phyloP scores from a whole-genome alignment of 768 basidiomycete genomes.

The Collybiopsis luxurians region DNA sequence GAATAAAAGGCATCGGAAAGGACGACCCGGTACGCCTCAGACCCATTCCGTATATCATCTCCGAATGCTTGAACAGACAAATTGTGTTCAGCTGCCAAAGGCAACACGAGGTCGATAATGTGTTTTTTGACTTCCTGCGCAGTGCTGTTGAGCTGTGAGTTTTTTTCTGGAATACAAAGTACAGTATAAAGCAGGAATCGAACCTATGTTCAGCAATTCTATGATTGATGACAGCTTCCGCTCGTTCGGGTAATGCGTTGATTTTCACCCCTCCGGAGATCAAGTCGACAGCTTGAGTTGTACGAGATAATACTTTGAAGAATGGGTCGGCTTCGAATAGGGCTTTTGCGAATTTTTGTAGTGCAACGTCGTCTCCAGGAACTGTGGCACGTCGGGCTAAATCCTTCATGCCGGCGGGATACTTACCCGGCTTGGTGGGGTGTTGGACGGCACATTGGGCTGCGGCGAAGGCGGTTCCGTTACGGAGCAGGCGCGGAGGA shows the following conservation, averaged over 20 bases:
- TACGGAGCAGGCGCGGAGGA: constrained; percentile 29
- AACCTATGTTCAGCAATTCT: constrained; percentile 42
- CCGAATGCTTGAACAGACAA: constrained; percentile 41
- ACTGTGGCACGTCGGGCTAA: constrained; percentile 26
- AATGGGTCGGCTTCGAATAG: constrained; percentile 16
- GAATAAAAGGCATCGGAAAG: constrained; percentile 29
- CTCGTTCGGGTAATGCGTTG: constrained; percentile 59
- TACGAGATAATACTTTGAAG: constrained; percentile 24
- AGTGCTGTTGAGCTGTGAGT: constrained; percentile 24
- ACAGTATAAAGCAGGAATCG: not conserved
- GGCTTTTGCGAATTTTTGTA: constrained; percentile 37
- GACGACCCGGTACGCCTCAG: constrained; percentile 23
- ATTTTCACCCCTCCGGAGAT: constrained; percentile 42
- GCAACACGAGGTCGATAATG: constrained; percentile 26
- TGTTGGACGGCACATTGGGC: constrained; percentile 25
- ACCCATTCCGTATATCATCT: constrained; percentile 11
- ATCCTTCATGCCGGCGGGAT: not conserved
- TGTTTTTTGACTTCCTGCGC: constrained; percentile 25
- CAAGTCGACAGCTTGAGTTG: constrained; percentile 59
- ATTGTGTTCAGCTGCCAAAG: constrained; percentile 34
- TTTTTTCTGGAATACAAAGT: too few relatives aligned
- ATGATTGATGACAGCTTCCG: constrained; percentile 47
- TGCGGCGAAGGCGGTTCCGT: constrained; percentile 38
- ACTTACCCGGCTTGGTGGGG: constrained; percentile 15
- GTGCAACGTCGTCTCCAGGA: constrained; percentile 23